Evolutionary conservation across 2,329 filamentous ascomycete species (phyloP).

Genomic region (Capronia americana): DNA sequence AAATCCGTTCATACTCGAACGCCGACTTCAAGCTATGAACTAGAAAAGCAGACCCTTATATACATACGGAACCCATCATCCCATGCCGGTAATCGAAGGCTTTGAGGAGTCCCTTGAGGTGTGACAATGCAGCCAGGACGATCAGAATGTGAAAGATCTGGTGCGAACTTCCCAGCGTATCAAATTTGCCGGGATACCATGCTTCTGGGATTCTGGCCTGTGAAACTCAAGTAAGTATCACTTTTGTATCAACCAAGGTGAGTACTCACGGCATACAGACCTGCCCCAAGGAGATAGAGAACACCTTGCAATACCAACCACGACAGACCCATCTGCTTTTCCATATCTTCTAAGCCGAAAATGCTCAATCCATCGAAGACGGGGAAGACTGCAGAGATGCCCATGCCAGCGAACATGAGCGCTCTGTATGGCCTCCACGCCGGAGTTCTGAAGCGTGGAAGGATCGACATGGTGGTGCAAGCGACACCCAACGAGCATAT

Average conservation of each 20-base stretch:
- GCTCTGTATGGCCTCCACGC: conserved; percentile 84
- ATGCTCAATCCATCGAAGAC: conserved; percentile 75
- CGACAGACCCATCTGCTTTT: conserved; percentile 75
- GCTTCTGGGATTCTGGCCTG: conserved; percentile 83
- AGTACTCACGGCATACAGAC: conserved; percentile 78
- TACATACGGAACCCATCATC: conserved; percentile 31
- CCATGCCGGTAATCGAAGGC: conserved; percentile 87
- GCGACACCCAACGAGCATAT: conserved; percentile 79
- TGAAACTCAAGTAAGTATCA: conserved; percentile 19
- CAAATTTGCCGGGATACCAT: conserved; percentile 76
- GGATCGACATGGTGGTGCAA: conserved; percentile 77
- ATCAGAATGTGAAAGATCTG: conserved; percentile 96
- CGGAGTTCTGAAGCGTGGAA: conserved; percentile 83
- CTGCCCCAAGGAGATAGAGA: conserved; percentile 85
- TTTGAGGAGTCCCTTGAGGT: conserved; percentile 79
- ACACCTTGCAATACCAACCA: conserved; percentile 82
- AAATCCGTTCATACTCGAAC: conserved; percentile 74
- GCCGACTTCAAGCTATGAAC: conserved; percentile 76
- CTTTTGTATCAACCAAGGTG: conserved; percentile 17
- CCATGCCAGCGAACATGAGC: conserved; percentile 86
- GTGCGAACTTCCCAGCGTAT: conserved; percentile 92
- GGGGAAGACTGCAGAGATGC: conserved; percentile 81
- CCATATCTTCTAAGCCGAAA: conserved; percentile 71
- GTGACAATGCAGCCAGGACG: conserved; percentile 77
- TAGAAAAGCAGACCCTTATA: conserved; percentile 2